phyloP scores from a whole-genome alignment of 495 filamentous ascomycete species.

The Penicillium steckii region DNA sequence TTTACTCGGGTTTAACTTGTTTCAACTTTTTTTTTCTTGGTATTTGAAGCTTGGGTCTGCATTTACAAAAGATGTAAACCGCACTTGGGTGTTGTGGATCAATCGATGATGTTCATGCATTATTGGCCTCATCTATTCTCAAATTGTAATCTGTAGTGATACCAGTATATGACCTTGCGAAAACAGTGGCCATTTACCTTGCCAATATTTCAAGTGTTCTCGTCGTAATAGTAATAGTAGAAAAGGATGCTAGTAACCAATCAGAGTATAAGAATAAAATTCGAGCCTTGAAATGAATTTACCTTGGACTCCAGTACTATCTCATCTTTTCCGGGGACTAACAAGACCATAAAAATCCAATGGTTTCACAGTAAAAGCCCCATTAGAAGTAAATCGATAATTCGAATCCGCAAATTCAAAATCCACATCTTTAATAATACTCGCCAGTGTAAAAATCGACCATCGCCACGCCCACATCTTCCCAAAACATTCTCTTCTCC shows the following conservation, averaged over 20 bases:
- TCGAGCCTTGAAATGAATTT: too few relatives aligned
- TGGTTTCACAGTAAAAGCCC: constrained; percentile 40
- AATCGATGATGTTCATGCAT: too few relatives aligned
- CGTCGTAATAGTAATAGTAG: too few relatives aligned
- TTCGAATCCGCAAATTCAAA: constrained; percentile 43
- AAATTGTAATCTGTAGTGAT: too few relatives aligned
- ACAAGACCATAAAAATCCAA: constrained; percentile 34
- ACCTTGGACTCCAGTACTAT: too few relatives aligned
- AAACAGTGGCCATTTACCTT: too few relatives aligned
- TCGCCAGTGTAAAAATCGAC: constrained; percentile 40
- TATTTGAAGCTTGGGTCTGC: background rate
- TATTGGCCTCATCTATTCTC: too few relatives aligned
- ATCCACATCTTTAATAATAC: constrained; percentile 41
- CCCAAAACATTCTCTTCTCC: constrained; percentile 66
- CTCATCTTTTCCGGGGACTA: constrained; percentile 35
- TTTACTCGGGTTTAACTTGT: background rate
- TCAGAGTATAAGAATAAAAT: too few relatives aligned
- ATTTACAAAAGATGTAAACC: background rate
- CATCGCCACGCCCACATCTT: constrained; percentile 65
- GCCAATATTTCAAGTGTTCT: too few relatives aligned
- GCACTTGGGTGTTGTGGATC: background rate
- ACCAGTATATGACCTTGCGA: too few relatives aligned
- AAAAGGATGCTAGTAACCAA: too few relatives aligned
- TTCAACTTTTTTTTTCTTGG: background rate
- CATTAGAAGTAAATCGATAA: constrained; percentile 40